Evolutionary conservation across 768 basidiomycete genomes (phyloP).

Genomic region (Tephrocybe sp.): DNA sequence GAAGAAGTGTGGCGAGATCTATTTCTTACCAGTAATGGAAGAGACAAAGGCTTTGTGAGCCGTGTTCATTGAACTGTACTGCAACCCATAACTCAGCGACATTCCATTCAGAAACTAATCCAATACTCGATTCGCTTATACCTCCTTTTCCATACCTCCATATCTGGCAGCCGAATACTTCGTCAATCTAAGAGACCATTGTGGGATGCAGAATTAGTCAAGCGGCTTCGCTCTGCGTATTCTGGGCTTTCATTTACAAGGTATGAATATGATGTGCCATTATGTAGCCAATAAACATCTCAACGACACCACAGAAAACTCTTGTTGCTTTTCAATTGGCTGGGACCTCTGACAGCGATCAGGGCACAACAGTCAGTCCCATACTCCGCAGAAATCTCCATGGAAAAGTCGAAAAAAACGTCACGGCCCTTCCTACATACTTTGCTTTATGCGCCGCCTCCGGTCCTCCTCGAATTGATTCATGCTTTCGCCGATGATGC

Average conservation of each 20-base stretch:
- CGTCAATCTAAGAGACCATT: slow-evolving; percentile 42
- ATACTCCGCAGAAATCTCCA: slow-evolving; percentile 47
- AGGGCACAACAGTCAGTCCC: slow-evolving; percentile 69
- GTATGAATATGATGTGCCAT: slow-evolving; percentile 34
- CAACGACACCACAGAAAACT: slow-evolving; percentile 57
- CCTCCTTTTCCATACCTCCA: slow-evolving; percentile 63
- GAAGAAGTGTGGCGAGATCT: slow-evolving; percentile 84
- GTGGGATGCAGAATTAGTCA: slow-evolving; percentile 59
- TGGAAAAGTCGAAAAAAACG: slow-evolving; percentile 34
- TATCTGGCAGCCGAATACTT: slow-evolving; percentile 46
- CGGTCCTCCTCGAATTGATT: slow-evolving; percentile 76
- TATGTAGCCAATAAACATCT: not conserved
- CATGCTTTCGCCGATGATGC: slow-evolving; percentile 77
- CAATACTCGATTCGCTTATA: slow-evolving; percentile 81
- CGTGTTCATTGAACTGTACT: not conserved
- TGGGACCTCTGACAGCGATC: slow-evolving; percentile 70
- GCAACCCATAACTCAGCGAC: not conserved
- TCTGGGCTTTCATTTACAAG: slow-evolving; percentile 75
- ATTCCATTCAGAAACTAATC: slow-evolving; percentile 71
- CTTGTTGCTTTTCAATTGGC: slow-evolving; percentile 83
- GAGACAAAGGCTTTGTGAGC: slow-evolving; percentile 86
- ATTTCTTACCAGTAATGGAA: slow-evolving; percentile 71
- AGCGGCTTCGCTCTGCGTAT: slow-evolving; percentile 60
- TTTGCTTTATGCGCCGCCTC: slow-evolving; percentile 77
- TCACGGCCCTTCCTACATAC: slow-evolving; percentile 70